Evolutionary conservation across 352 stramenopile species (phyloP), one percentile per base, ranked within the genome.

Genomic region (Phytophthora podocarpi): DNA sequence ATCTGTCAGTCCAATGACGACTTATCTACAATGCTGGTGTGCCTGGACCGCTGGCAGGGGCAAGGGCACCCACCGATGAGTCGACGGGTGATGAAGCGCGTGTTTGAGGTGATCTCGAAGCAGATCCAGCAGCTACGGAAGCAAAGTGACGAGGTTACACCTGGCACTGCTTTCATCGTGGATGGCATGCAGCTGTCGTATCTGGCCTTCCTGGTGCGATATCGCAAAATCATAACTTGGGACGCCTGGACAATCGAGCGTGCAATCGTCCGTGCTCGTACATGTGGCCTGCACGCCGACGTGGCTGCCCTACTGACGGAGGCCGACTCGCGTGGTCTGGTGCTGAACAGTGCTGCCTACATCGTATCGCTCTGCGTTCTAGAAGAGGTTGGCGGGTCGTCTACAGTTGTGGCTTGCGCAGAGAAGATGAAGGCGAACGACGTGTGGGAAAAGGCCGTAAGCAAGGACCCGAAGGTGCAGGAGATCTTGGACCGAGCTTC

Each of bases 1-100:
- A 66, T 89, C 18, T 91, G 82, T 36, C 76, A 87, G 35, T 81
- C 78, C 2, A 86, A 85, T 42, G 63, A 86, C 28, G 80, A 91
- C 23, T 55, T 91, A 18, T 71, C 66, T 21, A 87, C 80, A 2
- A 74, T 85, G 72, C 37, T 91, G 3, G 67, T 78, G 30, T 84
- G 78, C 27, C 49, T 91, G 16, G 78, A 91, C 36, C 76, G 80
- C 18, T 89, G 77, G 76, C 77, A 88, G 18, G 59, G 40, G n/a
- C 74, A 82, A 48, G 52, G 51, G 13, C 51, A 65, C 27, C 52
- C 47, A n/a, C 65, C 55, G 15, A 53, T 89, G 31, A 91, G 82
- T 67, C 75, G 74, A 13, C 67, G 80, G 2, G 64, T 80, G 9
- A 45, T 76, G 5, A 66, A 83, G 37, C 76, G 78, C 6, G 76